phyloP scores from a whole-genome alignment of 2,329 filamentous ascomycete species.

The Plenodomus tracheiphilus region DNA sequence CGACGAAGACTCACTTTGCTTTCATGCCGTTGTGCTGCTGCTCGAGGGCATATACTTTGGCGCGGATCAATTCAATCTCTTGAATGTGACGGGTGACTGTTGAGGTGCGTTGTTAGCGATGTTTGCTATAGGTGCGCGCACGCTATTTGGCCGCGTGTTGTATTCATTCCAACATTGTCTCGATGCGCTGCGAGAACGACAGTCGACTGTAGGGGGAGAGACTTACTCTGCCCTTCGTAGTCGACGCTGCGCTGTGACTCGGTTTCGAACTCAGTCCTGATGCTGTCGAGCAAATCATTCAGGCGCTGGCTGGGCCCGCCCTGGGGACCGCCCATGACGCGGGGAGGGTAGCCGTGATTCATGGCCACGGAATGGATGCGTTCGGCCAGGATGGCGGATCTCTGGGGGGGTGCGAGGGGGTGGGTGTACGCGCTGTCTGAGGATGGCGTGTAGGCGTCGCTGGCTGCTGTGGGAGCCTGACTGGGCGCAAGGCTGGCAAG shows the following conservation, averaged over 20 bases:
- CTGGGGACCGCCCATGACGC: constrained; percentile 68
- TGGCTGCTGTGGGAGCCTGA: constrained; percentile 12
- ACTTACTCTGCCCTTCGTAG: constrained; percentile 92
- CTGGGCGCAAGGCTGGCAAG: constrained; percentile 19
- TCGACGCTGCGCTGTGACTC: constrained; percentile 80
- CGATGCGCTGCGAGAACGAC: neutral
- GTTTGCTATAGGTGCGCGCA: neutral
- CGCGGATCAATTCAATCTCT: constrained; percentile 91
- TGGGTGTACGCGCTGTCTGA: constrained; percentile 8
- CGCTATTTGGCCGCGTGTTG: neutral
- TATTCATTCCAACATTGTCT: neutral
- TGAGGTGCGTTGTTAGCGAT: constrained; percentile 3
- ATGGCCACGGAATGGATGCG: constrained; percentile 53
- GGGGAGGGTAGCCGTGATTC: constrained; percentile 73
- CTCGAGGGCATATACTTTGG: constrained; percentile 92
- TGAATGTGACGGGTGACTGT: constrained; percentile 87
- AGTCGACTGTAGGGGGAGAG: neutral
- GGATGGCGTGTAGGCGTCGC: constrained; percentile 19
- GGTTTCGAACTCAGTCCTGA: constrained; percentile 87
- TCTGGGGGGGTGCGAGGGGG: neutral
- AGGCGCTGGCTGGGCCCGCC: constrained; percentile 71
- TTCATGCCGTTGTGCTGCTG: constrained; percentile 87
- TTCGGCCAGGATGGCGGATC: neutral
- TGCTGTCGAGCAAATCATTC: constrained; percentile 87
- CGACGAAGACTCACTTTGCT: constrained; percentile 70